Conservation (phyloP, 805 yeast genomes). For the Zygosaccharomyces siamensis region DNA sequence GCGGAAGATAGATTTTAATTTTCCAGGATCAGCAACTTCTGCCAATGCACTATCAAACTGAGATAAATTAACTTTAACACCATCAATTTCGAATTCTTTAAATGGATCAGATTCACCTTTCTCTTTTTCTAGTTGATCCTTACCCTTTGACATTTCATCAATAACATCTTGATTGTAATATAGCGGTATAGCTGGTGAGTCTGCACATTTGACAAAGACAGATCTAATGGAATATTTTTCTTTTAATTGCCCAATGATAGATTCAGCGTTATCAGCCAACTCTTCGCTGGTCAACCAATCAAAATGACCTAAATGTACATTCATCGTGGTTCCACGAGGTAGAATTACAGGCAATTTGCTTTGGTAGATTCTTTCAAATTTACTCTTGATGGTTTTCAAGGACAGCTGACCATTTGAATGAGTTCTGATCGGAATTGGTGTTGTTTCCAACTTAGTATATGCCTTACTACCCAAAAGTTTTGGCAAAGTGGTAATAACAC, state of each 20-base stretch:
- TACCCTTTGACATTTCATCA: conserved; percentile 33
- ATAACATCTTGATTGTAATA: conserved; percentile 55
- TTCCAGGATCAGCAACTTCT: conserved; percentile 78
- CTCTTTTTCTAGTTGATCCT: conserved; percentile 24
- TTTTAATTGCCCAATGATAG: conserved; percentile 47
- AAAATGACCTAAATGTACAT: conserved; percentile 60
- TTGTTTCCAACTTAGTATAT: conserved; percentile 59
- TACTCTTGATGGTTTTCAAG: conserved; percentile 50
- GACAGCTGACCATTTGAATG: conserved; percentile 35
- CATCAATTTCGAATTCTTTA: conserved; percentile 33
- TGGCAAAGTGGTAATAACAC: conserved; percentile 74
- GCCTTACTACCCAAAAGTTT: conserved; percentile 80
- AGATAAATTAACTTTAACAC: conserved; percentile 44
- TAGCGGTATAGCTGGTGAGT: conserved; percentile 82
- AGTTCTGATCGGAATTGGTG: conserved; percentile 63
- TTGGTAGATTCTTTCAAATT: conserved; percentile 51
- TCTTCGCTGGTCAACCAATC: conserved; percentile 42
- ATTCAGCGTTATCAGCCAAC: conserved; percentile 55
- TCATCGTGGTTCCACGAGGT: conserved; percentile 68
- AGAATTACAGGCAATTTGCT: conserved; percentile 56
- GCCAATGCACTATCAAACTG: conserved; percentile 71
- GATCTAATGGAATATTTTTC: conserved; percentile 46
- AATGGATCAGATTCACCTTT: conserved; percentile 17
- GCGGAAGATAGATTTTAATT: conserved; percentile 55
- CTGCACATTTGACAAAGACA: conserved; percentile 57